Evolutionary conservation across 768 basidiomycete genomes (phyloP), one percentile per base, ranked within the genome.

Genomic region (Macrocybe gigantea): DNA sequence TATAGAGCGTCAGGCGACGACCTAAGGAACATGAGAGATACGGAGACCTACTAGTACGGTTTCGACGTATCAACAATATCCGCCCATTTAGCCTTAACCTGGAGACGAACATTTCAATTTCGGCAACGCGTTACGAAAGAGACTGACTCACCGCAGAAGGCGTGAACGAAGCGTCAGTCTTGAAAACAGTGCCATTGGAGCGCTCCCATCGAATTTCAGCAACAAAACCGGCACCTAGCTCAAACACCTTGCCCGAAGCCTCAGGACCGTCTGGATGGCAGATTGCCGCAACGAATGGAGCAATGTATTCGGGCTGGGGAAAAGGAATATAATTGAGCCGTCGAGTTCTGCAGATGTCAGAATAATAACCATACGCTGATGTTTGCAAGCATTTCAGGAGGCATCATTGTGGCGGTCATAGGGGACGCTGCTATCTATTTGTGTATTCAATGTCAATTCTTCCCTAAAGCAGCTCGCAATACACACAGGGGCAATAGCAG

Each of bases 331-430:
- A 22, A 13, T 15, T 7, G 13, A n/a, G 40, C 56, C 12, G 62
- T 44, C n/a, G 36, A 33, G 13, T 11, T 33, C 36, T 32, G 10
- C 22, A 13, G 14, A 14, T 15, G 45, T 43, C 7, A 39, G 15
- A 30, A 43, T 12, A n/a, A 9, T 33, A 41, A n/a, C 56, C 69
- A 30, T 62, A 86, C 87, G 63, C 85, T 84, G 36, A 96, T 69
- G 58, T 89, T 87, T n/a, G 78, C 85, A 47, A 98, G 79, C 79
- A 96, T 83, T 48, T 97, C 95, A 13, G 88, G 85, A 7, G 95
- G 89, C 88, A 97, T 90, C 56, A 94, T 73, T 0, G 93, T 96
- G 59, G 85, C 93, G 2, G 93, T 96, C 95, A 98, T 98, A 2
- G 80, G 79, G 3, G 93, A 95, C 0, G 94, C 95, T n/a, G 95